These are phyloP conservation scores for Pseudonectria foliicola DNA, from an alignment of 2,329 filamentous ascomycete genomes.

Conservation along the genomic window DNA sequence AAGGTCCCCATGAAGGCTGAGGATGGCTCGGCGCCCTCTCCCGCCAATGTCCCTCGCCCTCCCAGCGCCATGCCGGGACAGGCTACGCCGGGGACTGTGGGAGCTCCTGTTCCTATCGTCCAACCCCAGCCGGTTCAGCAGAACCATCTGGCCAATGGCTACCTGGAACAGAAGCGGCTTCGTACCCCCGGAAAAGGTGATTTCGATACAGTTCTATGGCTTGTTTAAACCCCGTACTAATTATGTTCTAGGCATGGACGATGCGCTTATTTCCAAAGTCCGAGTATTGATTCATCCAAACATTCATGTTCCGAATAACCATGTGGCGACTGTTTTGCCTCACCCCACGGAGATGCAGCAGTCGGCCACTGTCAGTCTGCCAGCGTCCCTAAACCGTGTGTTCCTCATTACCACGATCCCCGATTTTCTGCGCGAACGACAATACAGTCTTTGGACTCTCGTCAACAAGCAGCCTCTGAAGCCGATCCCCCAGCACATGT, in stretches of 20 bases:
- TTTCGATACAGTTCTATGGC: background rate
- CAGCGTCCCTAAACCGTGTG: conserved; percentile 59
- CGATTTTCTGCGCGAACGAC: conserved; percentile 54
- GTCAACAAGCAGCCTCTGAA: conserved; percentile 60
- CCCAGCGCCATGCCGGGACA: conserved; percentile 12
- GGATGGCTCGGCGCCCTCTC: conserved; percentile 22
- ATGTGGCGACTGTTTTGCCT: conserved; percentile 58
- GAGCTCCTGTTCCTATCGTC: conserved; percentile 9
- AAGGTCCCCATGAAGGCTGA: conserved; percentile 29
- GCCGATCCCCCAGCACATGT: conserved; percentile 37
- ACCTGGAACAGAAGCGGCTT: conserved; percentile 30
- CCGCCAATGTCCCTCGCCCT: conserved; percentile 16
- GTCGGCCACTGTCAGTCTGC: conserved; percentile 64
- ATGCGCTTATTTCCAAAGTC: conserved; percentile 62
- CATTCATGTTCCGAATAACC: conserved; percentile 53
- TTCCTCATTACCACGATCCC: conserved; percentile 64
- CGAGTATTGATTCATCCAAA: conserved; percentile 61
- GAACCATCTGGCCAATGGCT: conserved; percentile 23
- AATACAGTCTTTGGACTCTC: conserved; percentile 70
- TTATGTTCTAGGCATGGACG: conserved; percentile 35
- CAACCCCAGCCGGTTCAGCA: conserved; percentile 19
- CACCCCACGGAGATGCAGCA: conserved; percentile 61
- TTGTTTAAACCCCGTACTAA: conserved; percentile 14
- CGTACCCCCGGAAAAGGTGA: conserved; percentile 39
- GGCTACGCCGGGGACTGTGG: conserved; percentile 3